Base-by-base conservation (phyloP, 768 basidiomycete species). In the Crassisporium funariophilum region DNA sequence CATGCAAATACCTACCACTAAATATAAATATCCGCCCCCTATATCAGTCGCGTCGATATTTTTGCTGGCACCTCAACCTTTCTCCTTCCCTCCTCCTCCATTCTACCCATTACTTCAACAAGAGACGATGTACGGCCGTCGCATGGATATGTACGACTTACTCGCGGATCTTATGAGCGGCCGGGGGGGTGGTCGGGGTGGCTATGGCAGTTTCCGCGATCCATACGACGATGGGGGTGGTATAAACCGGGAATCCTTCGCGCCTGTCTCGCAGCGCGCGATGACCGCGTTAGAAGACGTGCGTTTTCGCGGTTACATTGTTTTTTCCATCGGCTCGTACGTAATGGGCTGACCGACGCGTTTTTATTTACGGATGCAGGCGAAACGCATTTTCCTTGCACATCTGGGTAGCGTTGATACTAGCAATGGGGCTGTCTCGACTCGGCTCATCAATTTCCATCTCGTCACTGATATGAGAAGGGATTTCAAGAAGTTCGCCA, bases 391-490 rank as follows among this genome's bases (percentile, higher is more conserved):
- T 13, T 62, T 63, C 35, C 44, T 59, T 13, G 29, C 56, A 4
- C 60, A 63, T 37, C 58, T 65, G 42, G 52, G 59, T 22, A 49
- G 53, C 5, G 59, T 64, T 22, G 57, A 64, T 43, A 60, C 57
- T 10, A 56, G 52, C 50, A 51, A 43, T 10, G 62, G 62, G 1
- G 34, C 56, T 6, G 57, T 57, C 43, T 54, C 56, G 6, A 41
- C 45, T 17, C 62, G 62, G 47, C 62, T 66, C 48, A 62, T 64
- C 49, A 49, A 49, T n/a, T 66, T 64, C 43, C 64, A 61, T 41
- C 59, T 64, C 45, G 64, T 66, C n/a, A 57, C 59, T 11, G 64
- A 62, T 45, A 65, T 64, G 64, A 57, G 60, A 33, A 62, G 56
- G 41, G 27, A 35, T 36, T 65, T 65, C 41, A 59, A 60, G 43